Base-by-base conservation (phyloP, 2,329 filamentous ascomycete genomes). In the Penicillium hordei region DNA sequence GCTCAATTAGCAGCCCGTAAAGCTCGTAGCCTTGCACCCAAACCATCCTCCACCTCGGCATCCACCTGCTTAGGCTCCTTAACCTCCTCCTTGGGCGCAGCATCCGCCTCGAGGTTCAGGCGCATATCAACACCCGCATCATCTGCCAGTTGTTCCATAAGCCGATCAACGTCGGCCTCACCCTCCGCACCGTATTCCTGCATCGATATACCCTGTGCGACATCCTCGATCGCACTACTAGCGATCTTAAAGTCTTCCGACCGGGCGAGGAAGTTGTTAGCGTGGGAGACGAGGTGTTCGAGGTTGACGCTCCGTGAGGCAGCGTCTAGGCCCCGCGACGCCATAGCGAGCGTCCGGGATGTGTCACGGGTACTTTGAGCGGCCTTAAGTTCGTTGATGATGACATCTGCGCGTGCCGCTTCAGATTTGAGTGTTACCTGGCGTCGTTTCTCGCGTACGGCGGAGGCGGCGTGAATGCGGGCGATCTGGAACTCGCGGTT, bases 401-500 rank as follows among this genome's bases (percentile, higher is more conserved):
- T 79, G 0, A 79, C 78, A 55, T 80, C 78, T 43, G 78, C 78
- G 19, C 78, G 75, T 15, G 78, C 77, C 8, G 78, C 76, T 62
- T 80, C 75, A 7, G 76, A 73, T 55, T 74, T 73, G 5, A 80
- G 75, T 13, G 75, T 76, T 19, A 79, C 74, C 58, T 78, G 75
- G 59, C 78, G 75, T 52, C 77, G 75, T 53, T 78, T 79, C 55
- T 80, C 77, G 59, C 78, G 77, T 29, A 80, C 71, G 31, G 77
- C 76, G 45, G 76, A 77, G 21, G 72, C 72, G 53, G 78, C 78
- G 66, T 80, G 78, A 67, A 80, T 79, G 51, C 77, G 77, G 44
- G 78, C 77, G 65, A 80, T 80, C 63, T 79, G 77, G 60, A 79
- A 78, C 68, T 80, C 77, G 55, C 71, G 77, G 59, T 77, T 76